Conservation (phyloP, 2,329 filamentous ascomycete genomes). For the Ilyonectria mors-panacis region DNA sequence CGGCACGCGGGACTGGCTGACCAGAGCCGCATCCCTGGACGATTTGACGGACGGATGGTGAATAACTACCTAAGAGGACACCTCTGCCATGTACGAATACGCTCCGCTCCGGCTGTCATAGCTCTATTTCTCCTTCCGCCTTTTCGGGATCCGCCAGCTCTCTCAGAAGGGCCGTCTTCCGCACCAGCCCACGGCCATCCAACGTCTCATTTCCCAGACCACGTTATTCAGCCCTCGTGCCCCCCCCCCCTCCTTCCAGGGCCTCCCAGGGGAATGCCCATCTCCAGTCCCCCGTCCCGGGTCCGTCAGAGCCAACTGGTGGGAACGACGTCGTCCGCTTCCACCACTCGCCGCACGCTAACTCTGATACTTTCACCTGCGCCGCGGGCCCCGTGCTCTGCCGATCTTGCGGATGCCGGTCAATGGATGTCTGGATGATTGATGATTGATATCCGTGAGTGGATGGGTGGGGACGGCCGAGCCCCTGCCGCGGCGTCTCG, state of each 20-base stretch:
- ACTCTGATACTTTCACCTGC: slow-evolving; percentile 27
- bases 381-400: slow-evolving; percentile 44
- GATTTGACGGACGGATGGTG: not conserved
- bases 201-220: slow-evolving; percentile 25
- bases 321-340: slow-evolving; percentile 38
- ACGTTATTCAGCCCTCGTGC: slow-evolving; percentile 18
- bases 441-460: slow-evolving; percentile 17
- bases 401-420: slow-evolving; percentile 47
- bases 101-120: not conserved
- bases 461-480: slow-evolving; percentile 14
- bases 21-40: slow-evolving; percentile 30
- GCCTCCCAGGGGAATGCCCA: slow-evolving; percentile 24
- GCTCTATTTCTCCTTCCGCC: slow-evolving; percentile 11
- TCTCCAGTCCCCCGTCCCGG: slow-evolving; percentile 26
- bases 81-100: slow-evolving; percentile 7
- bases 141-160: slow-evolving; percentile 22
- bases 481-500: slow-evolving; percentile 11
- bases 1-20: slow-evolving; percentile 12
- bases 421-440: slow-evolving; percentile 5
- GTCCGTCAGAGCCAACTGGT: slow-evolving; percentile 44
- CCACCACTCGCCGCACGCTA: slow-evolving; percentile 38
- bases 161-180: slow-evolving; percentile 13
- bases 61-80: slow-evolving; percentile 5
- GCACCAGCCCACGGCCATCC: slow-evolving; percentile 24
- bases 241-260: not conserved